Evolutionary conservation across 352 stramenopile genomes (phyloP).

Genomic region (Globisporangium perplexum): DNA sequence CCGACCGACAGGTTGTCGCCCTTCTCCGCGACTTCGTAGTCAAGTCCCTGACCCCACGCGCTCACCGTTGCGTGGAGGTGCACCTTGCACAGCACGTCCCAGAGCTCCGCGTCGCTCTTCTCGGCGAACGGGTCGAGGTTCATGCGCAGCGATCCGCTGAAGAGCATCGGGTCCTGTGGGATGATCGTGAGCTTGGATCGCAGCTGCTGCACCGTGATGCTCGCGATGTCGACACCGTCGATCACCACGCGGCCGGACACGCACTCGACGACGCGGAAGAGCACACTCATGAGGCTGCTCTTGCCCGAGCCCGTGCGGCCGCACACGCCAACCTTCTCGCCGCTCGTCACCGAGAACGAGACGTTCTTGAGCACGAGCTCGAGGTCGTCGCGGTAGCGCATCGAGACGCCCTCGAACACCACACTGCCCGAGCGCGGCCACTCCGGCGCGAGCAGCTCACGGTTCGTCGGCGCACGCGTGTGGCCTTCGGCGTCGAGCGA

Average conservation of each 20-base stretch:
- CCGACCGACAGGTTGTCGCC: slow-evolving; percentile 93
- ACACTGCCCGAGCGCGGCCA: slow-evolving; percentile 39
- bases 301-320: slow-evolving; percentile 32
- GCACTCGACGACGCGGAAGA: slow-evolving; percentile 35
- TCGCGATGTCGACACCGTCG: slow-evolving; percentile 79
- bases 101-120: slow-evolving; percentile 44
- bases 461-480: slow-evolving; percentile 62
- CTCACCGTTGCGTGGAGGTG: slow-evolving; percentile 16
- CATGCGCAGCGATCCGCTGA: slow-evolving; percentile 77
- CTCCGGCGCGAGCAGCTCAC: slow-evolving; percentile 57
- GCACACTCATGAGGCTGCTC: slow-evolving; percentile 26
- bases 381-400: slow-evolving; percentile 28
- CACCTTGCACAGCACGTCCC: slow-evolving; percentile 22
- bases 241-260: slow-evolving; percentile 61
- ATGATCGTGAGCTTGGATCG: slow-evolving; percentile 50
- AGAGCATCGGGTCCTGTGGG: slow-evolving; percentile 88
- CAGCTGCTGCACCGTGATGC: slow-evolving; percentile 19
- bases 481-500: slow-evolving; percentile 42
- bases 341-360: slow-evolving; percentile 13
- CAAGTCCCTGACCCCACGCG: slow-evolving; percentile 32
- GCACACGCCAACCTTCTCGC: slow-evolving; percentile 28
- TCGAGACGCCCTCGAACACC: slow-evolving; percentile 20
- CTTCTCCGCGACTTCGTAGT: slow-evolving; percentile 81
- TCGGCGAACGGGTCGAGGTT: slow-evolving; percentile 90
- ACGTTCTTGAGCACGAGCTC: slow-evolving; percentile 26